These are phyloP conservation scores for Dillenia turbinata DNA, from an alignment of 164 flowering plant genomes.

Conservation along the genomic window DNA sequence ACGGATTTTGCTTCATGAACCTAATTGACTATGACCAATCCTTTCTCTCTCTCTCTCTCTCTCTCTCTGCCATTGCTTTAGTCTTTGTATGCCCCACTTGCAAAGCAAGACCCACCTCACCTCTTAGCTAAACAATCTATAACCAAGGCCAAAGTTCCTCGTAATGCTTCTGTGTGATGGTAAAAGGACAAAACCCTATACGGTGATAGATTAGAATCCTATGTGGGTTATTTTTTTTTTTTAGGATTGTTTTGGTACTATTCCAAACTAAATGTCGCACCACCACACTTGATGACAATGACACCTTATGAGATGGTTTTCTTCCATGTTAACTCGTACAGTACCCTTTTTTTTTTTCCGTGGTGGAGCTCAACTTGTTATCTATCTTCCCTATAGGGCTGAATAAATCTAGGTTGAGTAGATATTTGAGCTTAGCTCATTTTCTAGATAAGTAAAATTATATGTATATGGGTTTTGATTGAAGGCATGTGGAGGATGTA, in stretches of 20 bases:
- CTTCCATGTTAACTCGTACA: too few species aligned
- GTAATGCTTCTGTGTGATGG: slow-evolving; percentile 15
- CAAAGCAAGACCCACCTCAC: slow-evolving; percentile 11
- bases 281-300: slow-evolving; percentile 15
- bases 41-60: slow-evolving; percentile 2
- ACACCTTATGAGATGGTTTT: slow-evolving; percentile 7
- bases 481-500: too few species aligned
- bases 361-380: too few species aligned
- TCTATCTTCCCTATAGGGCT: too few species aligned
- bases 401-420: too few species aligned
- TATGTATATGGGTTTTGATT: too few species aligned
- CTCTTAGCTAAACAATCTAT: neutral
- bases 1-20: slow-evolving; percentile 18
- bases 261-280: neutral
- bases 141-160: slow-evolving; percentile 18
- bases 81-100: slow-evolving; percentile 21
- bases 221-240: slow-evolving; percentile 25
- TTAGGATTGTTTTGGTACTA: slow-evolving; percentile 6
- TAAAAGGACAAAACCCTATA: slow-evolving; percentile 16
- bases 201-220: slow-evolving; percentile 35
- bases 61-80: slow-evolving; percentile 8
- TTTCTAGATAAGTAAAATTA: too few species aligned
- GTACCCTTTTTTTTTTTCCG: too few species aligned
- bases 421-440: too few species aligned
- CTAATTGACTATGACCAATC: slow-evolving; percentile 23